Base-by-base conservation (phyloP, 257 asterid species). In the Penstemon davidsonii region DNA sequence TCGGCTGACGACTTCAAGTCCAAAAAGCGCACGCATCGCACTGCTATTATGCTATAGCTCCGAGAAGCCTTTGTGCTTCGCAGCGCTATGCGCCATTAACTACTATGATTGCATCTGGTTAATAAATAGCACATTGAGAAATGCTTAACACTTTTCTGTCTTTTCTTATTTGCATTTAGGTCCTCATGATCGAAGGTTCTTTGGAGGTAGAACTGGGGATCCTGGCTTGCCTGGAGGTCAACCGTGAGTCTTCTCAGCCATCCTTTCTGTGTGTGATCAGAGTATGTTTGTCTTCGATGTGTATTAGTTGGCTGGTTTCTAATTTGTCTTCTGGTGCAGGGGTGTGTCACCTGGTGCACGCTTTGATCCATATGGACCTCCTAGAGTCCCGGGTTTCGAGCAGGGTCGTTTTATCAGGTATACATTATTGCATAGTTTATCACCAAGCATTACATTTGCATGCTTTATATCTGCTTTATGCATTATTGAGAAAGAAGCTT, bases 291-390 rank as follows among this genome's bases (percentile, higher is more conserved):
- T 43, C 40, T 68, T 12, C 46, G 46, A 11, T 18, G 25, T 5
- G 36, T 11, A 2, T 54, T 13, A 37, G 9, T 8, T 60, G 39
- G 33, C 49, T 65, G 4, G 42, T 8, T 46, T 19, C 45, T 64
- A 54, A 53, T 47, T 69, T 49, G 12, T 64, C n/a, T 64, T 47
- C 33, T 44, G 47, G 8, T 70, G 64, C 84, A 88, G 96, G 76
- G 87, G 83, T 73, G 78, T 83, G 43, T 97, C 97, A 1, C 97
- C 97, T 50, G 97, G 98, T 47, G 96, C 92, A 15, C 95, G 90
- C 41, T 92, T 92, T 70, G 98, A 92, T 76, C 98, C 97, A 7
- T 83, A 62, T 77, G 98, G 97, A 15, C 98, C 98, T 40, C 96
- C 97, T 1, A 85, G 74, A 33, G 83, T 92, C 19, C 96, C 97